These are phyloP conservation scores for Boletus rex-veris DNA, from an alignment of 768 basidiomycete species.

Conservation along the genomic window DNA sequence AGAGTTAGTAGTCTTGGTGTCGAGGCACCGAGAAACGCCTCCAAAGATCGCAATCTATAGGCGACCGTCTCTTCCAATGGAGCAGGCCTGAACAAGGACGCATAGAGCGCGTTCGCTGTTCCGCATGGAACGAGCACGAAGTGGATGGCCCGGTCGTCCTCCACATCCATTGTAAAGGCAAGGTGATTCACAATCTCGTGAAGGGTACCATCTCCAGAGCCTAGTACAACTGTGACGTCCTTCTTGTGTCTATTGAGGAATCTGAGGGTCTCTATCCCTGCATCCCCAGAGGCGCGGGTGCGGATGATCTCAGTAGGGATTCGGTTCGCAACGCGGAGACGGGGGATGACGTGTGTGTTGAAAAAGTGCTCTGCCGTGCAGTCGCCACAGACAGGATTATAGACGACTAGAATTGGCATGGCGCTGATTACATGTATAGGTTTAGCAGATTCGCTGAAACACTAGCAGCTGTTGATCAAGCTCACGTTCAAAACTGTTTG, in stretches of 20 bases:
- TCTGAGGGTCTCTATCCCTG: slow-evolving; percentile 44
- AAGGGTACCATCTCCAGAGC: slow-evolving; percentile 89
- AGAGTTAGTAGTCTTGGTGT: slow-evolving; percentile 46
- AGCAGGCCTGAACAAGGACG: slow-evolving; percentile 63
- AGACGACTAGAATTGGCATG: slow-evolving; percentile 59
- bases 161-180: background rate
- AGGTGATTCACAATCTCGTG: slow-evolving; percentile 81
- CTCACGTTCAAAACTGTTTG: slow-evolving; percentile 2
- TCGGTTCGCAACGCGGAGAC: slow-evolving; percentile 43
- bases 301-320: slow-evolving; percentile 35
- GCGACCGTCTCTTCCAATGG: slow-evolving; percentile 22
- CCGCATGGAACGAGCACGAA: slow-evolving; percentile 70
- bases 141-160: slow-evolving; percentile 23
- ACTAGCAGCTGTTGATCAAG: background rate
- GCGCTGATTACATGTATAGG: background rate
- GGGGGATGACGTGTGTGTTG: slow-evolving; percentile 57
- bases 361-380: slow-evolving; percentile 55
- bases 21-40: slow-evolving; percentile 44
- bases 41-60: slow-evolving; percentile 55
- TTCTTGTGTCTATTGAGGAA: slow-evolving; percentile 36
- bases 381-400: slow-evolving; percentile 76
- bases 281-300: slow-evolving; percentile 55
- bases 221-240: slow-evolving; percentile 50
- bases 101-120: slow-evolving; percentile 92
- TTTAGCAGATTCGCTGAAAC: slow-evolving; percentile 1